Base-by-base conservation (phyloP, 495 filamentous ascomycete genomes). In the Penicillium roqueforti region DNA sequence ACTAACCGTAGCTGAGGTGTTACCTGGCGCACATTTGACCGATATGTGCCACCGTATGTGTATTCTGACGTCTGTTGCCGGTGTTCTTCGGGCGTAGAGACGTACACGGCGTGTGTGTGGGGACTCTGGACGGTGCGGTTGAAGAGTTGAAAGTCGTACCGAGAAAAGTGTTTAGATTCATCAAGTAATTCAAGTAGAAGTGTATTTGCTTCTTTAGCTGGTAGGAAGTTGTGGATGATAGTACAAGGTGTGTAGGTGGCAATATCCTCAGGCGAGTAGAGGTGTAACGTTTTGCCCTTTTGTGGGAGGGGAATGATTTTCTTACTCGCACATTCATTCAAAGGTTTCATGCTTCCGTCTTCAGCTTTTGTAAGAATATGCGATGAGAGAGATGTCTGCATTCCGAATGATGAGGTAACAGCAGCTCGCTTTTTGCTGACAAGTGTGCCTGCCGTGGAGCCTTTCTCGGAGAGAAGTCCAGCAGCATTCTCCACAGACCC, bases 161-260 rank as follows among this genome's bases (percentile, higher is more conserved):
- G 81, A 38, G 81, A 74, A 65, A 91, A 97, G 1, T 88, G 81
- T n/a, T 78, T 68, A 1, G 87, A 81, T 71, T 96, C 90, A 14
- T 80, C 70, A 1, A 97, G 75, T 18, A 97, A 75, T 61, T 97
- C 92, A 3, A 70, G 57, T 0, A 97, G 77, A 10, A 97, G 80
- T 4, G 74, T 68, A 47, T 88, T 85, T 18, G 92, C 92, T 44
- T 86, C 77, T 7, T 83, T 73, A 0, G 77, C 11, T 0, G 88
- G 85, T 0, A 97, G 78, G 64, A 97, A 97, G 62, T 95, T 92
- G 71, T 92, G 92, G 61, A 96, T 84, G 57, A 96, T 86, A 8
- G 87, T 89, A 70, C 91, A 96, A 16, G 93, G 89, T 0, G 93
- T 95, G 60, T 91, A 79, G 14, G 79, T 73, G 44, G 86, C 84